Evolutionary conservation across 345 rosid species (phyloP), one percentile per base, ranked within the genome.

Genomic region (Anacardium occidentale): DNA sequence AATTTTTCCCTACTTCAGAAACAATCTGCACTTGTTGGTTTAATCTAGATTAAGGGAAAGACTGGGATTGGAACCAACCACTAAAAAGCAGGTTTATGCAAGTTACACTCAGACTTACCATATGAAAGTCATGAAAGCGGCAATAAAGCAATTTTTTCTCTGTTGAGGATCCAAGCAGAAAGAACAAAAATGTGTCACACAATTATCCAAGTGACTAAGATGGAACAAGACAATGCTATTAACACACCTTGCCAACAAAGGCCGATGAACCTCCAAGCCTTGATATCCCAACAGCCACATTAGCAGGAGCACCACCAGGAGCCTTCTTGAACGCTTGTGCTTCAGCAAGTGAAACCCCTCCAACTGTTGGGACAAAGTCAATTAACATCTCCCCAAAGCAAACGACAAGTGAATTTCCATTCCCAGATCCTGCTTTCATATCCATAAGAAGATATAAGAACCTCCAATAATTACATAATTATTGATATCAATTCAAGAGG

Each of bases 301-400:
- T 96, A 4, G 98, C 99, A 71, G 98, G 99, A 77, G 99, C 99
- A 29, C 99, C 98, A 13, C 99, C 98, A 18, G 98, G 87, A 76
- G 99, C 93, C 85, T 89, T 93, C 90, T 88, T 87, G 87, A 96
- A 96, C 70, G 93, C 93, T 14, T 96, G 95, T 73, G 98, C 98
- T 83, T 93, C 97, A 26, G 97, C 98, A 1, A 93, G 88, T 51
- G 99, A 96, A 66, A 93, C 96, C 61, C 94, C 96, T 15, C 73
- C 83, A 44, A 91, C 92, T 9, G 96, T 89, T 12, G 99, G 98
- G 8, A 96, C 98, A 74, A 96, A 93, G 80, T 96, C 99, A 0
- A 96, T 96, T 84, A 96, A 80, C 94, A 93, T 85, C 70, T 96
- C 99, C 58, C 99, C 99, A 56, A 93, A 96, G 73, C 95, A 91